Evolutionary conservation across 768 basidiomycete genomes (phyloP).

Genomic region (Russula sp.): DNA sequence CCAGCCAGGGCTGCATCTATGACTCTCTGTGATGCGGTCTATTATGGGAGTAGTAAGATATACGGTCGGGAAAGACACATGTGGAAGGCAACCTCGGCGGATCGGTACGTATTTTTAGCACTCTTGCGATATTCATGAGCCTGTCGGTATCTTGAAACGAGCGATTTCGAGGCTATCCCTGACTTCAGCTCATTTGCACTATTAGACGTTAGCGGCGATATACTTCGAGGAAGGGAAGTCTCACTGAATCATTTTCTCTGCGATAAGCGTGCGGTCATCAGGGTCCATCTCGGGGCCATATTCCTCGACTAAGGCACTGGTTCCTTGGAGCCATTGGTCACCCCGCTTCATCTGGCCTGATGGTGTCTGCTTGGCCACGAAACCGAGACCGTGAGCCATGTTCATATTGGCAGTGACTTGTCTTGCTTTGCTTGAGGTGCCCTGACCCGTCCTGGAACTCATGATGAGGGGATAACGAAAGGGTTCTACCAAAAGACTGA

Average conservation of each 20-base stretch:
- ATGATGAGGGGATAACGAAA: neutral
- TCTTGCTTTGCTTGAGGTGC: neutral
- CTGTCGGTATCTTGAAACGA: neutral
- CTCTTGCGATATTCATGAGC: constrained; percentile 5
- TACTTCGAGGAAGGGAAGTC: neutral
- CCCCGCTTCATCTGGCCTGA: constrained; percentile 1
- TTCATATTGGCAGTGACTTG: neutral
- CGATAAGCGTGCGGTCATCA: neutral
- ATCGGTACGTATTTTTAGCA: neutral
- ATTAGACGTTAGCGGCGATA: neutral
- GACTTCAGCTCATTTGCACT: constrained; percentile 1
- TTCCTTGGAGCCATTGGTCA: neutral
- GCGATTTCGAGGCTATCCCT: neutral
- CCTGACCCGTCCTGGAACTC: neutral
- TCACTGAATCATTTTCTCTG: neutral
- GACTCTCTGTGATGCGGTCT: constrained; percentile 3
- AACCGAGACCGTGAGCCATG: neutral
- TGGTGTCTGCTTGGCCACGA: neutral
- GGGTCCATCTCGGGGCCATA: neutral
- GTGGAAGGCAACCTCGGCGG: neutral
- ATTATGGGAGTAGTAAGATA: neutral
- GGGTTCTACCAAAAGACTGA: neutral
- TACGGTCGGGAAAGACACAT: neutral
- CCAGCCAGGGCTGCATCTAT: neutral
- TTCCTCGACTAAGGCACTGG: neutral